Conservation (phyloP, 768 basidiomycete genomes). For the Polyporus arcularius region DNA sequence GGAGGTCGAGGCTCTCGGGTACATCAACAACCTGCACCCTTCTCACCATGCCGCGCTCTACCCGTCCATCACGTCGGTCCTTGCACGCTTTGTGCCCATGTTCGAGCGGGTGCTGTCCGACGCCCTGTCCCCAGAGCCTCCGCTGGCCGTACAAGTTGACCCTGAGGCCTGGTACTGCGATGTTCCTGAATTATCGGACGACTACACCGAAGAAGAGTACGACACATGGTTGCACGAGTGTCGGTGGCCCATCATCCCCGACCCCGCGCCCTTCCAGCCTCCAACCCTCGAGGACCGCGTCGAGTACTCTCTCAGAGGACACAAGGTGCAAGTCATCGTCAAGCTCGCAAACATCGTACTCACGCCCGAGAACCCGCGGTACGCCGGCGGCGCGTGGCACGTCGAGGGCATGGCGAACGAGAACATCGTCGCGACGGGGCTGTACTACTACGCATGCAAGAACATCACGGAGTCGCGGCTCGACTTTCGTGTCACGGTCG, state of each 20-base stretch:
- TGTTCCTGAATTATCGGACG: not conserved
- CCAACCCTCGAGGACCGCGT: not conserved
- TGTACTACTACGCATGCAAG: conserved; percentile 29
- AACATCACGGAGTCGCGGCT: conserved; percentile 35
- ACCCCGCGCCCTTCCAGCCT: not conserved
- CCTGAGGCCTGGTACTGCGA: not conserved
- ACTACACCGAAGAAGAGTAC: not conserved
- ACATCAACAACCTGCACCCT: conserved; percentile 34
- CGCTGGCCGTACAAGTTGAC: not conserved
- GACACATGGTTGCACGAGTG: not conserved
- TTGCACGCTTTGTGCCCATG: conserved; percentile 24
- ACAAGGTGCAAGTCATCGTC: conserved; percentile 37
- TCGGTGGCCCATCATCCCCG: not conserved
- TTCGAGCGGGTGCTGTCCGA: conserved; percentile 28
- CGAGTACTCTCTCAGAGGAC: conserved; percentile 9
- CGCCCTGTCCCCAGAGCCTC: not conserved
- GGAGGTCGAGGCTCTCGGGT: conserved; percentile 17
- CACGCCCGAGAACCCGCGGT: too few relatives aligned
- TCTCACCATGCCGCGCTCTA: conserved; percentile 5
- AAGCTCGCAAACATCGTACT: conserved; percentile 39
- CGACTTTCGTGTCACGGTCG: conserved; percentile 32
- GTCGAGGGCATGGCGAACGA: conserved; percentile 32
- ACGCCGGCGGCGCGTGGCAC: conserved; percentile 33
- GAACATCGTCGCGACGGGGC: conserved; percentile 3
- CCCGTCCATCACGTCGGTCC: conserved; percentile 2